Evolutionary conservation across 2,329 filamentous ascomycete species (phyloP), one percentile per base, ranked within the genome.

Genomic region (Nemania sp.): DNA sequence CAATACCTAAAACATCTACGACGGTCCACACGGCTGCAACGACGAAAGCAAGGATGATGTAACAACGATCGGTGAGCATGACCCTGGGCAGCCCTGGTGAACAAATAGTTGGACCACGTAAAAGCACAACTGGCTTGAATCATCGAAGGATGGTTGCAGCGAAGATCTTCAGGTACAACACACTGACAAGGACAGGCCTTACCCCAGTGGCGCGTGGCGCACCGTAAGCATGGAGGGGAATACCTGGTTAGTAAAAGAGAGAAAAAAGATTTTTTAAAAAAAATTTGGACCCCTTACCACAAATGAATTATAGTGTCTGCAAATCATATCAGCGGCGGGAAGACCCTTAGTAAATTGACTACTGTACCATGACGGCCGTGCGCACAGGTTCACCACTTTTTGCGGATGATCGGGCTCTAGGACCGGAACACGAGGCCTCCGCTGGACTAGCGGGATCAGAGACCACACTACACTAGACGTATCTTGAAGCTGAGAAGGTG

Each of bases 111-210:
- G 46, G 45, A 45, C 51, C 34, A 30, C 22, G 44, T 41, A 37
- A 39, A 47, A 43, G 24, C 28, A 34, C 15, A 24, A 41, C 36
- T 44, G 39, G 31, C 42, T 48, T 34, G n/a, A n/a, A 56, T 22
- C 50, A 57, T 46, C 44, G 48, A 52, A 52, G 54, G 52, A 28
- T 54, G 59, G 54, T 60, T 62, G 59, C 62, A 66, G 61, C 44
- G 57, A 63, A 61, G 65, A 68, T 66, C 63, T 66, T 65, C 61
- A 67, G 63, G 65, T 50, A 65, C 62, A 54, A 51, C 56, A 61
- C 30, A 52, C 26, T 7, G 49, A 15, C 57, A 28, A 28, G 40
- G 40, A 17, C 40, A 26, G 40, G 24, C 40, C 40, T 43, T 30
- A 26, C 30, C 7, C 20, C 6, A 3, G 14, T 30, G 22, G 7